These are phyloP conservation scores for Syncephalastrum racemosum DNA, from an alignment of 371 early-diverging fungal genomes.

Conservation along the genomic window DNA sequence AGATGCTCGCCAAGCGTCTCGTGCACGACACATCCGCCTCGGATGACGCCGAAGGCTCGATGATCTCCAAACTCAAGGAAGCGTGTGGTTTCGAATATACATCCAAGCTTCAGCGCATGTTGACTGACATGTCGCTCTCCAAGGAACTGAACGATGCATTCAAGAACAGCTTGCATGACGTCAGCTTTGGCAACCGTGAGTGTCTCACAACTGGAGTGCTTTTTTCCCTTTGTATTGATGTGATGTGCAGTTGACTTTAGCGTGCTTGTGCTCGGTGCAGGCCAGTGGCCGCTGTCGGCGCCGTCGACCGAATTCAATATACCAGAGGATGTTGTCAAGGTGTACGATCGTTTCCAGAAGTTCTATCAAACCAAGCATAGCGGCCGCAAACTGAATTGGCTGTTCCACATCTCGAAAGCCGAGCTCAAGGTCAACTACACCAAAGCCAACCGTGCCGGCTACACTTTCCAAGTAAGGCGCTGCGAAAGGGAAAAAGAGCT, in stretches of 20 bases:
- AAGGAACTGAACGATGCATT: conserved; percentile 71
- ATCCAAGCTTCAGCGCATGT: conserved; percentile 89
- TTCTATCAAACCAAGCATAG: conserved; percentile 84
- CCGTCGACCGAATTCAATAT: conserved; percentile 78
- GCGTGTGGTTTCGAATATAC: conserved; percentile 94
- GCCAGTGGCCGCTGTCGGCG: conserved; percentile 88
- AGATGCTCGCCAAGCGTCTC: conserved; percentile 85
- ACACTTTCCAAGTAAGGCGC: conserved; percentile 64
- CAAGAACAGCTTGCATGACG: conserved; percentile 45
- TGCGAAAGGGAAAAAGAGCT: background rate
- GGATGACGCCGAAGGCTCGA: conserved; percentile 82
- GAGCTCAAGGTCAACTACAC: conserved; percentile 85
- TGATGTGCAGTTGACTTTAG: conserved; percentile 70
- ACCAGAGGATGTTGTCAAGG: conserved; percentile 80
- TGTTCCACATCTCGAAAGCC: conserved; percentile 87
- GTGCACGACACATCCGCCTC: conserved; percentile 78
- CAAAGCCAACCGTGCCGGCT: conserved; percentile 66
- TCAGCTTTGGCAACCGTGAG: conserved; percentile 40
- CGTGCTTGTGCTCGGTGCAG: conserved; percentile 84
- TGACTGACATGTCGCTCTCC: conserved; percentile 85
- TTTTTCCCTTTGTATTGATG: background rate
- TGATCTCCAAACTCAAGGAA: conserved; percentile 85
- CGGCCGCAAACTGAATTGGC: conserved; percentile 88
- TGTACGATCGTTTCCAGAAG: conserved; percentile 77
- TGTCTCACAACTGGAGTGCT: background rate